Evolutionary conservation across 2,329 filamentous ascomycete species (phyloP), one percentile per base, ranked within the genome.

Genomic region (Neofusicoccum umdonicola): DNA sequence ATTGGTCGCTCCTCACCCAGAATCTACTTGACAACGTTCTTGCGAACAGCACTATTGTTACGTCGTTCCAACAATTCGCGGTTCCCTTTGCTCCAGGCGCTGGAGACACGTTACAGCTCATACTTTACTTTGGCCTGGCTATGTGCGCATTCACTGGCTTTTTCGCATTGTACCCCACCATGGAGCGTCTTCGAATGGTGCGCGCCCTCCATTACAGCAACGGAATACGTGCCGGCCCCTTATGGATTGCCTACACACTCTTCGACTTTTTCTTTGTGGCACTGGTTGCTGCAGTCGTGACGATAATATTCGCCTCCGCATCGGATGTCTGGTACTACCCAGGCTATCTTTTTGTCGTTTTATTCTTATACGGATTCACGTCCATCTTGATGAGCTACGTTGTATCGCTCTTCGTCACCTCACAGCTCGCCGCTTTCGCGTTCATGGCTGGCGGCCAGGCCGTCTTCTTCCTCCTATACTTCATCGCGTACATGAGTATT

Each of bases 141-240:
- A 87, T 96, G 77, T 84, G 86, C 6, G 88, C 88, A 1, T 95
- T 90, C 70, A 92, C 93, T 0, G 92, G 90, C 13, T 93, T 97
- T 81, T 96, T 97, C 71, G 87, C 91, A 0, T 81, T 97, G 4
- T 97, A 97, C 72, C 91, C 92, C 0, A 96, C 92, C n/a, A 82
- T 90, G 34, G 93, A 97, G 76, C 85, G 92, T 31, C 81, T 92
- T 11, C 82, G 88, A 57, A 90, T 92, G 68, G 91, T 97, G 27
- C 87, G 93, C 60, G 90, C 90, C 15, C 81, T 97, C 35, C 90
- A 97, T 76, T 97, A 96, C 77, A 96, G 91, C 62, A 97, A 97
- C 72, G 93, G 93, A 52, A 92, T 97, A 34, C 84, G 91, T 12
- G 89, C 91, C 0, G 81, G 91, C 8, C 92, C 93, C 0, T 81